Evolutionary conservation across 768 basidiomycete genomes (phyloP).

Genomic region (Leccinum rimulosum): DNA sequence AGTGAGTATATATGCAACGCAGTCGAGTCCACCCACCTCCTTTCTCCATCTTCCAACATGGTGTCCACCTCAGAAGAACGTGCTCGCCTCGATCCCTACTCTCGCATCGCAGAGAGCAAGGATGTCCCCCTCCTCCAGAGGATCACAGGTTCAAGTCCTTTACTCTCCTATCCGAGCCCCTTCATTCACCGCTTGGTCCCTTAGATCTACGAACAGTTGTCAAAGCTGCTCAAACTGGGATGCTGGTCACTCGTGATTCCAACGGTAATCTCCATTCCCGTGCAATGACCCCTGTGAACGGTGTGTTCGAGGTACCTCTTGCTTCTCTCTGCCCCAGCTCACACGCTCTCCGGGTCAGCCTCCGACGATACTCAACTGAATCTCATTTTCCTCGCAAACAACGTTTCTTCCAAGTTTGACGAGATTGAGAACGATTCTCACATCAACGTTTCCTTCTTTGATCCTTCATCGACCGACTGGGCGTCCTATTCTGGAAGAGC

Average conservation of each 20-base stretch:
- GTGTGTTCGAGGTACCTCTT: constrained; percentile 37
- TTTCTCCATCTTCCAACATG: constrained; percentile 13
- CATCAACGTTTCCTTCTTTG: constrained; percentile 80
- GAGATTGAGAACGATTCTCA: constrained; percentile 73
- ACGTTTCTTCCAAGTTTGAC: constrained; percentile 67
- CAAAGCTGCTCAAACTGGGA: constrained; percentile 61
- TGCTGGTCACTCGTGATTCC: constrained; percentile 72
- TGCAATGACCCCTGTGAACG: constrained; percentile 72
- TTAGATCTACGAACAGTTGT: constrained; percentile 65
- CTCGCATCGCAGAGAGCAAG: constrained; percentile 59
- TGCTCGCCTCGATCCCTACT: constrained; percentile 67
- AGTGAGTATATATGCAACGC: constrained; percentile 9
- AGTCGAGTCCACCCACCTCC: background rate
- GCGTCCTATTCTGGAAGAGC: constrained; percentile 77
- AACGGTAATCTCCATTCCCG: constrained; percentile 74
- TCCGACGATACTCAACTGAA: constrained; percentile 46
- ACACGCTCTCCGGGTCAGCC: constrained; percentile 31
- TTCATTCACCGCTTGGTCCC: background rate
- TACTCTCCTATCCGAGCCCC: background rate
- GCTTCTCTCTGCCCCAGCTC: background rate
- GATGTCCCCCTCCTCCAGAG: constrained; percentile 60
- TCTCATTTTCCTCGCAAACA: constrained; percentile 73
- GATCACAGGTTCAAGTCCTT: constrained; percentile 46
- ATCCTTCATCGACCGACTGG: constrained; percentile 71
- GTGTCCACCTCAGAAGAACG: constrained; percentile 23